Evolutionary conservation across 805 yeast species (phyloP).

Genomic region (Pichia californica): DNA sequence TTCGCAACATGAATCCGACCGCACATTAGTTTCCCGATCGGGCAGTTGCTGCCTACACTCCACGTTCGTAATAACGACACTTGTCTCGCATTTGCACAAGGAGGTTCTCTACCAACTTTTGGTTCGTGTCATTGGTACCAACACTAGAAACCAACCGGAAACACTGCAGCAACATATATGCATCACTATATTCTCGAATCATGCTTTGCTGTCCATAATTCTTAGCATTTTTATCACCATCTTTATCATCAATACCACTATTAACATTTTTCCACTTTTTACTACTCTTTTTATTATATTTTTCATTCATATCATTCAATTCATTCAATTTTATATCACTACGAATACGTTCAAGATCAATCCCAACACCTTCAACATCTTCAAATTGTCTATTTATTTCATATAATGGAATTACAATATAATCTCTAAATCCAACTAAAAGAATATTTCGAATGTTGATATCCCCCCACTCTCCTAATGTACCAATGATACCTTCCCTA

Average conservation of each 20-base stretch:
- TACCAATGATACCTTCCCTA: conserved; percentile 7
- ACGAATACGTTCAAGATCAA: conserved; percentile 2
- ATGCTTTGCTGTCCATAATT: background rate
- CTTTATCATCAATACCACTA: background rate
- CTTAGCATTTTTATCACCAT: background rate
- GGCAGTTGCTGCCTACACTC: background rate
- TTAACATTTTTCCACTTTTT: no score
- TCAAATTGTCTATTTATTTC: conserved; percentile 33
- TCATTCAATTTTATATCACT: background rate
- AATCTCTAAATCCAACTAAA: conserved; percentile 44
- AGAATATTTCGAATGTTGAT: conserved; percentile 35
- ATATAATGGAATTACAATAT: conserved; percentile 46
- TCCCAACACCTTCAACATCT: conserved; percentile 12
- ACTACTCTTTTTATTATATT: no score
- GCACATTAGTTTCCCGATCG: background rate
- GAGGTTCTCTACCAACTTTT: conserved; percentile 50
- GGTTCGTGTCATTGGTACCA: conserved; percentile 49
- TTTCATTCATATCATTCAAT: background rate
- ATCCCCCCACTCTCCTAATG: conserved; percentile 13
- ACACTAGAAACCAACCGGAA: conserved; percentile 51
- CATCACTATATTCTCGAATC: conserved; percentile 11
- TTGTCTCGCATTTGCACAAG: conserved; percentile 17
- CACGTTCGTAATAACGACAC: background rate
- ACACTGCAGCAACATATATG: conserved; percentile 45
- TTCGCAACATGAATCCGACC: no score